Conservation (phyloP, 345 rosid species). For the Eucalyptus camaldulensis region DNA sequence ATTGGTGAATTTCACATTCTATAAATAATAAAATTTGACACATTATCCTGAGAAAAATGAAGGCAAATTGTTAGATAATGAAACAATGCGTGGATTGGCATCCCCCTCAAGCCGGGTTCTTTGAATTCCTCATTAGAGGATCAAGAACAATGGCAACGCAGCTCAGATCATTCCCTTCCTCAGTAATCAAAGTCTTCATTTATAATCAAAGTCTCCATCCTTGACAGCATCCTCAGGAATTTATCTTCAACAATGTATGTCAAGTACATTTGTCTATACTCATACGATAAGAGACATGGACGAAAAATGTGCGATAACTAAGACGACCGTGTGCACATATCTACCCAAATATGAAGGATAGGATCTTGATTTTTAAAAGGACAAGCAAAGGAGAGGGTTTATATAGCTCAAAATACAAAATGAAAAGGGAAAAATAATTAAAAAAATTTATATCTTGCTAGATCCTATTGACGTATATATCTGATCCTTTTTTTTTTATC, state of each 20-base stretch:
- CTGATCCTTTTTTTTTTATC: neutral
- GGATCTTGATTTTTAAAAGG: neutral
- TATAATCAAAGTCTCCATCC: neutral
- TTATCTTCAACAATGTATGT: neutral
- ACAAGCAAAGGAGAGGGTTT: neutral
- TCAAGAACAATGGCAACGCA: neutral
- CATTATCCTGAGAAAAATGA: neutral
- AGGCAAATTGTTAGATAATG: neutral
- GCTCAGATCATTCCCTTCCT: neutral
- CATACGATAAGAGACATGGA: neutral
- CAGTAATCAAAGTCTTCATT: neutral
- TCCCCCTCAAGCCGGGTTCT: neutral
- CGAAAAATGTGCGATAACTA: neutral
- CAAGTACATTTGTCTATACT: neutral
- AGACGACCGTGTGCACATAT: neutral
- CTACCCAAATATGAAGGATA: neutral
- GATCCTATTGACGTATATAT: neutral
- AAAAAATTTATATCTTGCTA: neutral
- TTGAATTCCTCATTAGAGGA: neutral
- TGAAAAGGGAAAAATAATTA: neutral
- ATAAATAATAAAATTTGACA: neutral
- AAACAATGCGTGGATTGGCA: neutral
- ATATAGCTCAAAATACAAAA: neutral
- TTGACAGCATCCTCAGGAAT: rapidly evolving
- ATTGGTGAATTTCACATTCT: neutral